Conservation (phyloP, 805 yeast genomes). For the Hemisphaericaspora nanyangensis region DNA sequence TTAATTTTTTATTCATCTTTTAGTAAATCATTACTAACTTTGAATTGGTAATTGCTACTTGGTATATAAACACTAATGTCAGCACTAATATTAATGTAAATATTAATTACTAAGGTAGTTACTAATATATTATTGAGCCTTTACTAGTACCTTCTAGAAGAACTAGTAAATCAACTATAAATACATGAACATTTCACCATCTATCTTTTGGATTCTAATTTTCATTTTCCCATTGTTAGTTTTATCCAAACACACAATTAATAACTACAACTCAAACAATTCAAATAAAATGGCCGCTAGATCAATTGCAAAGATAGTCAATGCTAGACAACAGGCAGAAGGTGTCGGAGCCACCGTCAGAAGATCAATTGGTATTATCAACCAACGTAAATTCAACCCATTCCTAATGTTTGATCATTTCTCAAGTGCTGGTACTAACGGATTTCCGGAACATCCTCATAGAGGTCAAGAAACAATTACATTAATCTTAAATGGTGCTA, state of each 20-base stretch:
- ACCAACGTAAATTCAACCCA: slow-evolving; percentile 73
- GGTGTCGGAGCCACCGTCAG: slow-evolving; percentile 89
- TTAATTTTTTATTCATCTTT: background rate
- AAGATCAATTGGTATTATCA: slow-evolving; percentile 69
- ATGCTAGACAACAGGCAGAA: slow-evolving; percentile 69
- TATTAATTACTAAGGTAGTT: background rate
- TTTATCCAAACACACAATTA: background rate
- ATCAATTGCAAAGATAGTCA: slow-evolving; percentile 27
- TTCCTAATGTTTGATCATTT: slow-evolving; percentile 82
- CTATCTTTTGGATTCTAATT: slow-evolving; percentile 1
- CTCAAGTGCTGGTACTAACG: slow-evolving; percentile 56
- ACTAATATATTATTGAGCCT: too few relatives aligned
- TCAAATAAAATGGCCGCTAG: slow-evolving; percentile 18
- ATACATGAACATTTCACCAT: slow-evolving; percentile 7
- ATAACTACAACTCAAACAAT: background rate
- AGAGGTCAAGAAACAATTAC: slow-evolving; percentile 38
- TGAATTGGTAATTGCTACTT: too few relatives aligned
- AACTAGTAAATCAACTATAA: slow-evolving; percentile 2
- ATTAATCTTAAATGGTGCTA: slow-evolving; percentile 28
- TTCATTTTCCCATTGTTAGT: slow-evolving; percentile 1
- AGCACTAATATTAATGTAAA: background rate
- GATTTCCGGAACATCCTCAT: slow-evolving; percentile 46
- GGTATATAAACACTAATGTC: background rate
- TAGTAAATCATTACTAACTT: slow-evolving; percentile 3
- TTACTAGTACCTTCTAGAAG: background rate